These are phyloP conservation scores for Babesia bigemina DNA, from an alignment of 169 alveolate genomes.

Conservation along the genomic window DNA sequence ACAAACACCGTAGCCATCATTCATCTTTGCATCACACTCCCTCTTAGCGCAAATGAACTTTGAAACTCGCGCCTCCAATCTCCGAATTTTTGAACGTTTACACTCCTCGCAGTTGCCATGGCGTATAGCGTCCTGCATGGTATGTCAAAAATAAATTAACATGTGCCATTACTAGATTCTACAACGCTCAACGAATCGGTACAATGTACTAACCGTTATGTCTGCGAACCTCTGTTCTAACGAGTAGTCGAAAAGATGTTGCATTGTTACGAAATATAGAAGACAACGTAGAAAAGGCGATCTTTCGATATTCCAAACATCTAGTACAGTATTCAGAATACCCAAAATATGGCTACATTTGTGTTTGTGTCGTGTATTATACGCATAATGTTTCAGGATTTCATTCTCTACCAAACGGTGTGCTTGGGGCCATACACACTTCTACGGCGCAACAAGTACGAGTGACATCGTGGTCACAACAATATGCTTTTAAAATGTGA, in stretches of 20 bases:
- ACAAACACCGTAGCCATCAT: background rate
- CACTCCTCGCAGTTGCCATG: constrained; percentile 41
- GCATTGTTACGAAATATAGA: constrained; percentile 4
- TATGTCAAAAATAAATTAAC: background rate
- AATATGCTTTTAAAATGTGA: too few species aligned
- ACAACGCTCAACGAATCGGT: background rate
- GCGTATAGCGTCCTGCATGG: constrained; percentile 37
- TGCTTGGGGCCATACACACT: too few species aligned
- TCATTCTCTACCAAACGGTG: too few species aligned
- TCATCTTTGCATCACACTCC: background rate
- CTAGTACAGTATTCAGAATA: too few species aligned
- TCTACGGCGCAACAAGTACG: too few species aligned
- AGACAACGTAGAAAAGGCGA: too few species aligned
- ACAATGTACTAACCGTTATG: constrained; percentile 8
- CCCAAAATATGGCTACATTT: too few species aligned
- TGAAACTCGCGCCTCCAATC: constrained; percentile 25
- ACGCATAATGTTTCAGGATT: too few species aligned
- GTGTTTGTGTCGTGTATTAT: too few species aligned
- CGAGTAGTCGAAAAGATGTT: constrained; percentile 5
- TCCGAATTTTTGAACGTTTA: constrained; percentile 20
- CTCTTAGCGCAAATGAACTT: constrained; percentile 7
- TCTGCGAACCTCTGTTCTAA: constrained; percentile 12
- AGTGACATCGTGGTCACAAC: too few species aligned
- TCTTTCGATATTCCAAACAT: too few species aligned
- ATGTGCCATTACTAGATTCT: background rate